Base-by-base conservation (phyloP, 148 eudicot genomes). In the Oxyria digyna region DNA sequence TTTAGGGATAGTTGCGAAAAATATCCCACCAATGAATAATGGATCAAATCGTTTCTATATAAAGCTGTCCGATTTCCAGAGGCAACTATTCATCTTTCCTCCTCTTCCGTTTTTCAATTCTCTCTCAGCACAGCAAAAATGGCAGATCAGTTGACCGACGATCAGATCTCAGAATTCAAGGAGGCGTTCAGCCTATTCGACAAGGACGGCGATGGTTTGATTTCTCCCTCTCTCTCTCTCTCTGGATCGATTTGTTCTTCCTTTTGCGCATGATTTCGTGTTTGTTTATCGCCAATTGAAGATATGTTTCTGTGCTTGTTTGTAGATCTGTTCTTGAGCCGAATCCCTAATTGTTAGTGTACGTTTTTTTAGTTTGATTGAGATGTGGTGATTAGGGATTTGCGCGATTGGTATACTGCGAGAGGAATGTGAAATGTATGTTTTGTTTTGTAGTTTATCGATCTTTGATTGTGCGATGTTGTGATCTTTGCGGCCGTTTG, bases 181-280 rank as follows among this genome's bases (percentile, higher is more conserved):
- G 67, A 63, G 14, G 67, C 67, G 32, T 63, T 63, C 67, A 63
- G 67, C 24, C 42, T 63, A 37, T 63, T 63, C 67, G 67, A 63
- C 42, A 63, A 63, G 23, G 67, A 63, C 4, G 67, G 67, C 42
- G 67, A 63, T 63, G 67, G 67, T 63, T 9, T 54, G 12, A 54
- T 54, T 54, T 24, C 62, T 54, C 62, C 59, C 14, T 24, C 62
- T 54, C 27, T 50, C 62, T 23, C 14, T 13, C 27, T 50, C 62
- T 23, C 27, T n/a, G 21, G 49, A 54, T 54, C 23, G 52, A 54
- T 54, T 9, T 54, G 32, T 24, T 54, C 0, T 54, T 54, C 29
- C 11, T 46, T 54, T 24, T 54, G 31, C 17, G 23, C 6, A 23
- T 54, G 31, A 54, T 46, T 46, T 46, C 52, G 52, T 17, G 8